Evolutionary conservation across 345 rosid species (phyloP).

Genomic region (Xanthoceras sorbifolium): DNA sequence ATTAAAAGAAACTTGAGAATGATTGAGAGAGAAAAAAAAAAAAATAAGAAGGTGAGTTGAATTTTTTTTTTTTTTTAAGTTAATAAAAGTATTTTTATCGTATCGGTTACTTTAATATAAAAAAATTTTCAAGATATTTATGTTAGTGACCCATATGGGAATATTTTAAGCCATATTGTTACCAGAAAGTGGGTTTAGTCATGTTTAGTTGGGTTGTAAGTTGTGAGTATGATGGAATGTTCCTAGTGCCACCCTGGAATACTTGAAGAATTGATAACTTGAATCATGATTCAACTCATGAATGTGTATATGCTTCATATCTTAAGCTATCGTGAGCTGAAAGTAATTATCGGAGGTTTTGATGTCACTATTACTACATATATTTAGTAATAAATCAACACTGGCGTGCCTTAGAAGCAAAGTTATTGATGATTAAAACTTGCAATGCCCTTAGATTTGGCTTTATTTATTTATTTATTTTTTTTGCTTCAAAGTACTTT

Average conservation of each 20-base stretch:
- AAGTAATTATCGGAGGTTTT: neutral
- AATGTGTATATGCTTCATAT: neutral
- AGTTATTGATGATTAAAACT: conserved; percentile 5
- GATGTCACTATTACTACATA: neutral
- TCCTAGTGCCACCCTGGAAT: neutral
- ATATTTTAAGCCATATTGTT: no score
- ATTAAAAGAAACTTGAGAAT: no score
- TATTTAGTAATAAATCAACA: neutral
- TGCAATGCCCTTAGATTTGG: neutral
- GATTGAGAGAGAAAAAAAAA: no score
- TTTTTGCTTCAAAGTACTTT: neutral
- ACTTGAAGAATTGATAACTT: neutral
- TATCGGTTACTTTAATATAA: no score
- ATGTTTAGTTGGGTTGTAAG: no score
- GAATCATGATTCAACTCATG: neutral
- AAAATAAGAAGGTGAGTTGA: no score
- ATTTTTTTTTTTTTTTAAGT: no score
- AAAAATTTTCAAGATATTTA: no score
- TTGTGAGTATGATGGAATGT: neutral
- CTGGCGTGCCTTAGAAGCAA: conserved; percentile 10
- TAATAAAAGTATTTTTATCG: no score
- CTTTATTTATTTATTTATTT: neutral
- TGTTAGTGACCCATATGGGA: no score
- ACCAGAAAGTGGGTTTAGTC: no score
- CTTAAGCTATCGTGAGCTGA: neutral